Base-by-base conservation (phyloP, 2,329 filamentous ascomycete species). In the Talaromyces sp. region DNA sequence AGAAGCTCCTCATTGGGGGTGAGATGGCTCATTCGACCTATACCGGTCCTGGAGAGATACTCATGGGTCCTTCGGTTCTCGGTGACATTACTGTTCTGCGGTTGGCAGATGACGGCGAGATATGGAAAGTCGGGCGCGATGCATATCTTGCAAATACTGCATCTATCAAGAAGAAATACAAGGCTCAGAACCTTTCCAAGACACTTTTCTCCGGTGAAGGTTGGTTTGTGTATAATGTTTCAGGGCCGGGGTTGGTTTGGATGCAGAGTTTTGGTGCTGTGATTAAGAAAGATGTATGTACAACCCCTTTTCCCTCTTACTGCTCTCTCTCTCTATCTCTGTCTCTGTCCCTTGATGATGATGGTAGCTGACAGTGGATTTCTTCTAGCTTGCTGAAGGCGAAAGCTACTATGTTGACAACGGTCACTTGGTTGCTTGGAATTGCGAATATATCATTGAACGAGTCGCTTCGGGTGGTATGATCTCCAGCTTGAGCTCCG, bases 141-240 rank as follows among this genome's bases (percentile, higher is more conserved):
- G 88, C 90, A 0, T 98, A 93, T 70, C 79, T 99, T 21, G 92
- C 91, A 0, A 87, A 84, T 62, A 98, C 95, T 0, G 88, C 93
- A 71, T 92, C 91, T n/a, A 85, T 98, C 11, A 74, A 86, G n/a
- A 93, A 92, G 69, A 90, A 96, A 64, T 91, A 92, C 72, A 93
- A 96, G 79, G 85, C 87, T 39, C 95, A 98, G 74, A 86, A 90
- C 0, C 78, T 99, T 23, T 85, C 88, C 63, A 98, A 98, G 75
- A 92, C 91, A 21, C 90, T 98, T 76, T 98, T 99, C 75, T 92
- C 88, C 21, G 95, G 95, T 0, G 95, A 98, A 75, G 95, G 95
- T 0, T 73, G 97, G 31, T 98, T 92, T 76, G 87, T 97, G 11
- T 96, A 96, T 76, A 93, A 91, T 75, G 89, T 98, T 9, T 85